phyloP scores from a whole-genome alignment of 2,329 filamentous ascomycete genomes.

The Ceratocystis variospora region DNA sequence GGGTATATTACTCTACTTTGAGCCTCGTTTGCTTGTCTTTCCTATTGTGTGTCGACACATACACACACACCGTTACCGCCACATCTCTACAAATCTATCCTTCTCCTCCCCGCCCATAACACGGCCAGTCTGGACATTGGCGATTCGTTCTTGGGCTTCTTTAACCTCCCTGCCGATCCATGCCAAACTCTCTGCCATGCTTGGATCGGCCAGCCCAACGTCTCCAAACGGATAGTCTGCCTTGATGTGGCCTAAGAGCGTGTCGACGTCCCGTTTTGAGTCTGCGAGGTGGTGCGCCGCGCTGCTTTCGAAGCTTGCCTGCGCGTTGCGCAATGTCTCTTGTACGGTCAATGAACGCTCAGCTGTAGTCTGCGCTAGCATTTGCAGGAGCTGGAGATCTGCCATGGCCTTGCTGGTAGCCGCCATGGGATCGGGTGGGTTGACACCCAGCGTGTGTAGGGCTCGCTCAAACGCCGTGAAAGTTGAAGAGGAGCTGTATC shows the following conservation, averaged over 20 bases:
- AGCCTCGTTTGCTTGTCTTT: not conserved
- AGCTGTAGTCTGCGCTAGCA: slow-evolving; percentile 23
- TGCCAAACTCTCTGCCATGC: slow-evolving; percentile 38
- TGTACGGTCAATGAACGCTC: slow-evolving; percentile 33
- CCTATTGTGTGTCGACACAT: no score
- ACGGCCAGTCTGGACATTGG: slow-evolving; percentile 28
- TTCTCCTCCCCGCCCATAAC: slow-evolving; percentile 33
- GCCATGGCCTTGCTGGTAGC: not conserved
- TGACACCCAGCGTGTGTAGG: not conserved
- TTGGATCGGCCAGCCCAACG: slow-evolving; percentile 39
- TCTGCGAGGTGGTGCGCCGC: slow-evolving; percentile 34
- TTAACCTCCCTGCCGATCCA: slow-evolving; percentile 35
- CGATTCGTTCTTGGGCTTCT: slow-evolving; percentile 29
- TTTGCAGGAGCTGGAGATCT: not conserved
- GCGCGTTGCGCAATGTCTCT: slow-evolving; percentile 33
- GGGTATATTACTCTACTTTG: no score
- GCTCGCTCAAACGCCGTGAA: not conserved
- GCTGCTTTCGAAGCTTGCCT: slow-evolving; percentile 37
- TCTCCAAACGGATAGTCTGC: slow-evolving; percentile 37
- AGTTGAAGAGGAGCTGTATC: not conserved
- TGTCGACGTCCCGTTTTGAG: slow-evolving; percentile 34
- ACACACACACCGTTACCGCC: slow-evolving; percentile 23
- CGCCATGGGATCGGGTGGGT: not conserved
- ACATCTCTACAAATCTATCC: slow-evolving; percentile 36
- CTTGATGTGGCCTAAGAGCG: slow-evolving; percentile 38